A percentile compares a stretch with the other conserved stretches of the same genome.
Evolutionary conservation across 176 grass and related monocot genomes (phyloP).

Genomic region (Musa troglodytarum): DNA sequence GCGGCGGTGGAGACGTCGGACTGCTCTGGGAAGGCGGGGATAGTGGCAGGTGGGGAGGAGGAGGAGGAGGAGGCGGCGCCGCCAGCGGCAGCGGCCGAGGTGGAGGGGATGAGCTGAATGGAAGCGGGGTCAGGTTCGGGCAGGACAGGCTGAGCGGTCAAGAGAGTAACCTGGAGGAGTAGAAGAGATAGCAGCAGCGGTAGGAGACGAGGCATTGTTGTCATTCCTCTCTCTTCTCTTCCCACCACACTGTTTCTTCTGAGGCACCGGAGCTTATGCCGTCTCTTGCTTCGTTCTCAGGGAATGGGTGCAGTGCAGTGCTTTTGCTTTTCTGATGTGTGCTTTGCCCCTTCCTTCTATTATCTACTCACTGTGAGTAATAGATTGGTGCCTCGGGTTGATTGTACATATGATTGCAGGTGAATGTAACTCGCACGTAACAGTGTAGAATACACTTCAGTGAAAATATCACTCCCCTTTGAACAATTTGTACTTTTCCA

Average conservation of each 20-base stretch:
- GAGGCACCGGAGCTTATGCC: not conserved
- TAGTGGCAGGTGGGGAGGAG: not conserved
- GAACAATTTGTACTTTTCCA: too few species aligned
- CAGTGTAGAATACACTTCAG: not conserved
- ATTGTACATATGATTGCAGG: not conserved
- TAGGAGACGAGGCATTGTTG: not conserved
- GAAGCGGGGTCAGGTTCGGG: constrained; percentile 7
- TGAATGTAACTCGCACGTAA: not conserved
- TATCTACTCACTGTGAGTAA: not conserved
- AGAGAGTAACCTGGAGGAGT: not conserved
- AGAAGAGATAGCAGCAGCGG: not conserved
- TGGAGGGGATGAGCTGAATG: not conserved
- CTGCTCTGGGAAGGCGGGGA: constrained; percentile 18
- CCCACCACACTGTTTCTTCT: not conserved
- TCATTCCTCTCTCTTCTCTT: not conserved
- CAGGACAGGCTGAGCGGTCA: not conserved
- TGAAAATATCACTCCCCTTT: too few species aligned
- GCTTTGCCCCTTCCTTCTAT: not conserved
- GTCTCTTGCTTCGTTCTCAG: not conserved
- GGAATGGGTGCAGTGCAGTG: not conserved
- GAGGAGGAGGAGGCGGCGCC: not conserved
- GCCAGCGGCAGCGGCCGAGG: not conserved
- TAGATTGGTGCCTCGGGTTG: not conserved
- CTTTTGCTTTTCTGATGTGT: not conserved
- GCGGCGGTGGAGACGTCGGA: not conserved